Evolutionary conservation across 179 eudicot species (phyloP).

Genomic region (Actinidia chinensis): DNA sequence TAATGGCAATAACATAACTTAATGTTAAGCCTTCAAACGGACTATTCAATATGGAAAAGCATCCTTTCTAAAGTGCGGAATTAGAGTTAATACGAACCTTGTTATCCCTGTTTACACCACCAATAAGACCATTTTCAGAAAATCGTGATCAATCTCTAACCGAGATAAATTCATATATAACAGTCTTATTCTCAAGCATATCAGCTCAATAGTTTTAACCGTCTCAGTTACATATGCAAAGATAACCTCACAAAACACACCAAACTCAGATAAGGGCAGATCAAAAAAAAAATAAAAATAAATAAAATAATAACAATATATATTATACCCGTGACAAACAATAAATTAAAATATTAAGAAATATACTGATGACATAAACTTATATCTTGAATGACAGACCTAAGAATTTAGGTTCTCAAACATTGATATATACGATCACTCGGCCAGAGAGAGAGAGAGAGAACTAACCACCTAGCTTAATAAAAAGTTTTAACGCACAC

Average conservation of each 20-base stretch:
- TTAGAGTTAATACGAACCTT: slow-evolving; percentile 63
- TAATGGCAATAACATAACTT: slow-evolving; percentile 4
- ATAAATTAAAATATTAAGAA: too few relatives aligned
- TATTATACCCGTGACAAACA: too few relatives aligned
- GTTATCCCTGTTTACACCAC: slow-evolving; percentile 60
- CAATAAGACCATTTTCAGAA: not conserved
- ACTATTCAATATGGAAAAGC: not conserved
- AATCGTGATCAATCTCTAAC: not conserved
- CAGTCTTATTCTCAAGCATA: not conserved
- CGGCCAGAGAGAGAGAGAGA: too few relatives aligned
- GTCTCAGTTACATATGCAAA: not conserved
- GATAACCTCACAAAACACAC: not conserved
- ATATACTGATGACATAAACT: too few relatives aligned
- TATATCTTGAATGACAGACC: too few relatives aligned
- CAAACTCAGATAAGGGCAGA: not conserved
- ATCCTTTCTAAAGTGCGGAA: slow-evolving; percentile 83
- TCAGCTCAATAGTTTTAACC: not conserved
- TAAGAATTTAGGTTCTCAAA: too few relatives aligned
- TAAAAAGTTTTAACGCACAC: too few relatives aligned
- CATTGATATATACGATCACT: too few relatives aligned
- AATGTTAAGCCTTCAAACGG: not conserved
- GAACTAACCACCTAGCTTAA: too few relatives aligned
- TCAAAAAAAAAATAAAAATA: too few relatives aligned
- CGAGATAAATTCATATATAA: not conserved
- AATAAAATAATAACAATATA: too few relatives aligned